Conservation (phyloP, 2,329 filamentous ascomycete genomes). For the Phoma sp. region DNA sequence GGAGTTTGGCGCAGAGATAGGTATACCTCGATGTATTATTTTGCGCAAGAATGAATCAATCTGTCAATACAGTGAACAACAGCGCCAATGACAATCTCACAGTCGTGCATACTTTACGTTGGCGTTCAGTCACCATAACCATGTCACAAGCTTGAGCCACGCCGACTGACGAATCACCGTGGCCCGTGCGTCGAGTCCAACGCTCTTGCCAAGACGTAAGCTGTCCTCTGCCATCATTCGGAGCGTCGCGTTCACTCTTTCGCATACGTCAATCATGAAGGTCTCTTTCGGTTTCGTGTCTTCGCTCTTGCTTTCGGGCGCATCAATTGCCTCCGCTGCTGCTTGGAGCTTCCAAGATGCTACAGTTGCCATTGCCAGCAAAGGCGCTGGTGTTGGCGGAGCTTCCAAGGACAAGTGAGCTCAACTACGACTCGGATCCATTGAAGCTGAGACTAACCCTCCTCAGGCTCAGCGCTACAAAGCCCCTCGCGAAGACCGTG, state of each 20-base stretch:
- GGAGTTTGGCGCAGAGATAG: neutral
- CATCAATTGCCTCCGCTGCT: constrained; percentile 56
- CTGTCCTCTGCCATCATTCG: constrained; percentile 28
- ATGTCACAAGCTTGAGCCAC: too few relatives aligned
- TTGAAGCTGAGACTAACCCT: neutral
- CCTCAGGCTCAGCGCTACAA: constrained; percentile 55
- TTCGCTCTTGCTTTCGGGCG: constrained; percentile 52
- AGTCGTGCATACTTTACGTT: too few relatives aligned
- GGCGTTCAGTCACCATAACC: too few relatives aligned
- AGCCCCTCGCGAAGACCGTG: constrained; percentile 69
- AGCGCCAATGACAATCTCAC: too few relatives aligned
- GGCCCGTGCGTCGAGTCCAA: too few relatives aligned
- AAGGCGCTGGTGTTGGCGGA: constrained; percentile 61
- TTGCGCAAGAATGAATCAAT: neutral
- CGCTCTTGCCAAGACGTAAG: too few relatives aligned
- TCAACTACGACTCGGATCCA: constrained; percentile 15
- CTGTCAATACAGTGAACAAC: too few relatives aligned
- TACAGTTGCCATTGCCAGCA: constrained; percentile 69
- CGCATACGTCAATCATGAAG: constrained; percentile 49
- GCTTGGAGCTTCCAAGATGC: constrained; percentile 77
- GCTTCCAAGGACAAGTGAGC: constrained; percentile 71
- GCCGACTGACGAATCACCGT: neutral
- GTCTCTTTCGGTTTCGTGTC: constrained; percentile 52
- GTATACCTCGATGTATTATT: constrained; percentile 5
- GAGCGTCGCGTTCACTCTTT: constrained; percentile 38